Base-by-base conservation (phyloP, 345 rosid genomes). In the Durio zibethinus region DNA sequence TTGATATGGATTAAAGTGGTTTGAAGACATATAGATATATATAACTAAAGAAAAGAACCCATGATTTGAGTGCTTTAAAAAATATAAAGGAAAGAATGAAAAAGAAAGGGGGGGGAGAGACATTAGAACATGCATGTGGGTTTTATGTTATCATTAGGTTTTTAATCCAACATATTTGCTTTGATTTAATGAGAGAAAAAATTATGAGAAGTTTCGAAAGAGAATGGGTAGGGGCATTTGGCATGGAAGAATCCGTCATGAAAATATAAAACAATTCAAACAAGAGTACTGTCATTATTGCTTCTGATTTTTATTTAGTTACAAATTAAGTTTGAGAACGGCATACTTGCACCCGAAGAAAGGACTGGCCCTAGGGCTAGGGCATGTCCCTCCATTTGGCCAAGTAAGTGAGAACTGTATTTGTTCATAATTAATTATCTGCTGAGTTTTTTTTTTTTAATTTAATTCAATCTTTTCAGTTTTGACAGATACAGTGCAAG, bases 111-210 rank as follows among this genome's bases (percentile, higher is more conserved):
- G 38, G 6, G 31, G 0, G 18, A 45, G 47, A 65, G 71, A 74
- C 76, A 76, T 75, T 74, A 77, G 74, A 78, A 43, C 33, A 68
- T 61, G 77, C 53, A 75, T 78, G 66, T 50, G 68, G 76, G 62
- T 23, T 18, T 78, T 63, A 53, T 72, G 77, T 63, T 36, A 75
- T 77, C 48, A 77, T 54, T 54, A 38, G 50, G 69, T 10, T 53
- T 63, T 57, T 31, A 48, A 75, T 11, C 61, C 68, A 53, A 45
- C 64, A 69, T 70, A 74, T 47, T 56, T 52, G 72, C n/a, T 14
- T 21, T 65, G 78, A 47, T 27, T 62, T 42, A 0, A 42, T 50
- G 20, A 59, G 40, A 56, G 76, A 79, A 25, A 79, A 38, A 14
- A 21, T n/a, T 42, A 4, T 43, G 48, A 16, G 38, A 70, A 60